phyloP scores from a whole-genome alignment of 768 basidiomycete species.

The Pleurotus tuber-regium region DNA sequence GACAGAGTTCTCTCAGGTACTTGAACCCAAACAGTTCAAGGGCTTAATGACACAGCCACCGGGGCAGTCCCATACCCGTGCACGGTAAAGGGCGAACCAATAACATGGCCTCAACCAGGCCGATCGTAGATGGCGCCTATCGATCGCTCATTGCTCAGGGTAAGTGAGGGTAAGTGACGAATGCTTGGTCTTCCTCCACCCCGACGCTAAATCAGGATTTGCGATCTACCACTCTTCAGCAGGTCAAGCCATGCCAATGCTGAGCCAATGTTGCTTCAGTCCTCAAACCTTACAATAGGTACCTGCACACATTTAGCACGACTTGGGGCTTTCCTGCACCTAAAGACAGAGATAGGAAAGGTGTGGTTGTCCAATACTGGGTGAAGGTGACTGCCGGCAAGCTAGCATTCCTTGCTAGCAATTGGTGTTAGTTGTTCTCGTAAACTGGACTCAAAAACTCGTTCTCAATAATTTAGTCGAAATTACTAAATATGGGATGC shows the following conservation, averaged over 20 bases:
- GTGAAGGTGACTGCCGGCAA: no score
- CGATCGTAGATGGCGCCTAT: neutral
- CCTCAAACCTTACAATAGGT: no score
- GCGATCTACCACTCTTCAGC: neutral
- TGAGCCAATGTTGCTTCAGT: neutral
- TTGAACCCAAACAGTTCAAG: neutral
- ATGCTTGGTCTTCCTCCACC: slow-evolving; percentile 1
- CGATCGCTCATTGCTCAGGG: slow-evolving; percentile 4
- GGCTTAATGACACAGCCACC: slow-evolving; percentile 3
- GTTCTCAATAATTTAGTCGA: no score
- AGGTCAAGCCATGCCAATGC: neutral
- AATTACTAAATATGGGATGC: no score
- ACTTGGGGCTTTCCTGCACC: no score
- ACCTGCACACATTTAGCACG: no score
- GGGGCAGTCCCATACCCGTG: slow-evolving; percentile 1
- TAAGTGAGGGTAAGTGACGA: neutral
- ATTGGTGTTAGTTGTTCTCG: no score
- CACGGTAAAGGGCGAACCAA: slow-evolving; percentile 1
- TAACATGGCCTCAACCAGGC: neutral
- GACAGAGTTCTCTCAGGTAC: no score
- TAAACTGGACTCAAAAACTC: no score
- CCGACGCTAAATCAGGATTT: slow-evolving; percentile 2
- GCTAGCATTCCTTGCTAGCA: no score
- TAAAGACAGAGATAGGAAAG: no score
- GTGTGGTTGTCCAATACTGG: no score